Base-by-base conservation (phyloP, 192 early-diverging fungal genomes). In the Coemansia sp. region DNA sequence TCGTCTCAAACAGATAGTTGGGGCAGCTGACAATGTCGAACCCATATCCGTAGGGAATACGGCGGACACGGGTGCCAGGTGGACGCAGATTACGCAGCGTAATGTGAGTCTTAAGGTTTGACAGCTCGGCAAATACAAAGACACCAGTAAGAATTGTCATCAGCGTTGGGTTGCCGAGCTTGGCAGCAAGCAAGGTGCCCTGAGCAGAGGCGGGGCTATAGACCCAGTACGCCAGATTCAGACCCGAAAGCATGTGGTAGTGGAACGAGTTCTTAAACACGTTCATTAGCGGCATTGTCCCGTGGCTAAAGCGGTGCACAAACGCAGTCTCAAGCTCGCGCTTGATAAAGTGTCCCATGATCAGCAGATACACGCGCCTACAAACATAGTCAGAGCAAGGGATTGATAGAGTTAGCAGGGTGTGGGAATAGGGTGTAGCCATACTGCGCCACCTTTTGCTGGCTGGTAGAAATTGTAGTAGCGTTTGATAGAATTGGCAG, bases 201-300 rank as follows among this genome's bases (percentile, higher is more conserved):
- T 88, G 82, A 3, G 79, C 83, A 39, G 79, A 73, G 70, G 86
- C 86, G 0, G 95, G 93, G 27, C 86, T 82, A 81, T 98, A 96
- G 25, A 95, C 66, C 80, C 87, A 90, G 74, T 87, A 93, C 22
- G 90, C 94, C 38, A 96, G 71, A 34, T 89, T 84, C 48, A 95
- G 50, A 18, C 94, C 95, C 21, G 88, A 86, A 9, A 96, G 73
- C 39, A 95, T 57, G 83, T 93, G 92, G 78, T 98, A 98, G 66
- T 98, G 94, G 38, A 83, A 82, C 51, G 90, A 94, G 79, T 98
- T 98, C 75, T 96, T 98, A 59, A 95, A 92, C 13, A 98, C 77
- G 64, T 94, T 94, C n/a, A 66, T 46, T 56, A 93, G 78, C n/a
- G 95, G 95, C 95, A 98, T 98, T 9, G 93, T 95, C 21, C 89